Evolutionary conservation across 768 basidiomycete genomes (phyloP).

Genomic region (Kockovaella imperatae): DNA sequence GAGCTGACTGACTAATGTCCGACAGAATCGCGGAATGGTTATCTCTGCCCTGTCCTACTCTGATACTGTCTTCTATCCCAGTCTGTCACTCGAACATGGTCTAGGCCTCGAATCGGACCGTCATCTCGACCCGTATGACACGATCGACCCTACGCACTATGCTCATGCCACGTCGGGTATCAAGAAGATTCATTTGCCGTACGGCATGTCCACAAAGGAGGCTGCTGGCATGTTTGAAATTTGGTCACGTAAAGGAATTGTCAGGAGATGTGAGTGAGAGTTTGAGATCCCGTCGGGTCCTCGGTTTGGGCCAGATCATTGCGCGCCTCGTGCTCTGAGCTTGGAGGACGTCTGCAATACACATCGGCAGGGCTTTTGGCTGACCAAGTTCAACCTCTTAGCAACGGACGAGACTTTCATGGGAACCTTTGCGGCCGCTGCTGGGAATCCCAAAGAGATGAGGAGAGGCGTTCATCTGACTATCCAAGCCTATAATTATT

Average conservation of each 20-base stretch:
- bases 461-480: constrained; percentile 44
- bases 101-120: constrained; percentile 51
- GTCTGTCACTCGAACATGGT: constrained; percentile 60
- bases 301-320: background rate
- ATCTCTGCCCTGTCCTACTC: constrained; percentile 62
- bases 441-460: constrained; percentile 72
- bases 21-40: constrained; percentile 61
- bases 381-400: no score
- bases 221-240: constrained; percentile 68
- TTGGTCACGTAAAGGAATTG: constrained; percentile 57
- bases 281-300: no score
- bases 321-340: no score
- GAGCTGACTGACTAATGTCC: background rate
- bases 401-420: constrained; percentile 65
- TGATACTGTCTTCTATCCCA: constrained; percentile 54
- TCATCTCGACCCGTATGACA: constrained; percentile 54
- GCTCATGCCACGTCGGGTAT: constrained; percentile 54
- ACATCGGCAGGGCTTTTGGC: no score
- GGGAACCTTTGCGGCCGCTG: constrained; percentile 66
- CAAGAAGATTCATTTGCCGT: constrained; percentile 53
- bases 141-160: constrained; percentile 51
- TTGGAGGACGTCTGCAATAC: no score
- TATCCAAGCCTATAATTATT: no score
- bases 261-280: constrained; percentile 45
- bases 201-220: constrained; percentile 57